Percentiles rank a stretch among this genome's conserved stretches.
phyloP scores from a whole-genome alignment of 345 rosid genomes.

The Mercurialis annua region DNA sequence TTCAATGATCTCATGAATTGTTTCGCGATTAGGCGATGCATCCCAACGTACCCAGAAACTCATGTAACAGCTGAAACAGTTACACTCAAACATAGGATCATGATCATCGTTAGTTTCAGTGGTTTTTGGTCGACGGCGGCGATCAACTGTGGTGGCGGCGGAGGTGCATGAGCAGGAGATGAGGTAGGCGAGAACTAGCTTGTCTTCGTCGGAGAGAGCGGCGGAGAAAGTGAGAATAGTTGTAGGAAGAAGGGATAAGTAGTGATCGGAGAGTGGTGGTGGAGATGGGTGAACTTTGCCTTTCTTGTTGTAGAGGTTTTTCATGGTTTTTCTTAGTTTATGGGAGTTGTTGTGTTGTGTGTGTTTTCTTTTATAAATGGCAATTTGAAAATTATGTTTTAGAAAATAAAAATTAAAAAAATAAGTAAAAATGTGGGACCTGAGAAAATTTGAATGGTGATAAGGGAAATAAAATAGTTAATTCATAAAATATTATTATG shows the following conservation, averaged over 20 bases:
- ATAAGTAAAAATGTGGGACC: too few relatives aligned
- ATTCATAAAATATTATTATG: too few relatives aligned
- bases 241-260: constrained; percentile 40
- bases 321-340: constrained; percentile 14
- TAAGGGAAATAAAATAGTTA: too few relatives aligned
- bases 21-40: constrained; percentile 36
- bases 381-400: too few relatives aligned
- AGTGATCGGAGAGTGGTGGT: not conserved
- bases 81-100: constrained; percentile 31
- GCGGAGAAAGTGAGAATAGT: constrained; percentile 31
- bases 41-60: constrained; percentile 48
- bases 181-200: constrained; percentile 42
- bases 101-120: constrained; percentile 10
- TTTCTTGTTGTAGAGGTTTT: constrained; percentile 27
- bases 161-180: constrained; percentile 28
- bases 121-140: not conserved
- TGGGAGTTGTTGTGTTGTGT: not conserved
- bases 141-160: not conserved
- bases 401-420: too few relatives aligned
- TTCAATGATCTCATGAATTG: constrained; percentile 43
- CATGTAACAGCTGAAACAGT: constrained; percentile 43
- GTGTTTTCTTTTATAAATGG: not conserved
- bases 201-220: constrained; percentile 39
- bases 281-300: constrained; percentile 42
- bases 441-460: too few relatives aligned